Evolutionary conservation across 2,329 filamentous ascomycete species (phyloP).

Genomic region (Fusarium sp.): DNA sequence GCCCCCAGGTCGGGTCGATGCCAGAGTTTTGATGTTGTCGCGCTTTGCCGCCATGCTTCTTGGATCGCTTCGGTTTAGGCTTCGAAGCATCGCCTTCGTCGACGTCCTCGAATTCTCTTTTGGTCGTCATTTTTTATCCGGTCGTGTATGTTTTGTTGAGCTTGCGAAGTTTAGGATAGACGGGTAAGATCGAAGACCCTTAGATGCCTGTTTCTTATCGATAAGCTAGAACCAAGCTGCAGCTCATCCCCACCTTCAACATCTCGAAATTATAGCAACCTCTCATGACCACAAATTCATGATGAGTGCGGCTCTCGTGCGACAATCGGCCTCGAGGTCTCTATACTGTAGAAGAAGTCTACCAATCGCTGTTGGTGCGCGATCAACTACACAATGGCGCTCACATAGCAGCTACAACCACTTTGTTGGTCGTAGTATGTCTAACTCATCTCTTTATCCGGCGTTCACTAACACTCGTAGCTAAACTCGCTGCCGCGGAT

Average conservation of each 20-base stretch:
- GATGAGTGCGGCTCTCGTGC: slow-evolving; percentile 50
- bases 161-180: slow-evolving; percentile 14
- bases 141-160: slow-evolving; percentile 3
- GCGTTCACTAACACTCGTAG: slow-evolving; percentile 23
- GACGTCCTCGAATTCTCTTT: slow-evolving; percentile 49
- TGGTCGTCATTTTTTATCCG: slow-evolving; percentile 48
- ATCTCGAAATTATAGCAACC: slow-evolving; percentile 8
- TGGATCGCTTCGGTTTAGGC: slow-evolving; percentile 44
- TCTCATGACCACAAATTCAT: slow-evolving; percentile 41
- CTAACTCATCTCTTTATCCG: neutral
- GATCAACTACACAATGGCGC: slow-evolving; percentile 41
- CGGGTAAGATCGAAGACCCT: slow-evolving; percentile 16
- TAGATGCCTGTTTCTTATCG: slow-evolving; percentile 35
- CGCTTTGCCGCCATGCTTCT: slow-evolving; percentile 48
- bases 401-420: slow-evolving; percentile 51
- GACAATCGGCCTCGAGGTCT: slow-evolving; percentile 36
- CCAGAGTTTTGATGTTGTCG: slow-evolving; percentile 57
- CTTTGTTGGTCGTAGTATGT: slow-evolving; percentile 50
- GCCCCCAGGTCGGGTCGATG: slow-evolving; percentile 74
- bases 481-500: slow-evolving; percentile 7
- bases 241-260: slow-evolving; percentile 25
- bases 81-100: slow-evolving; percentile 46
- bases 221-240: slow-evolving; percentile 24
- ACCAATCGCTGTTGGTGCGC: slow-evolving; percentile 1
- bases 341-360: neutral